Conservation (phyloP, 768 basidiomycete genomes). For the Termitomyces sp. region DNA sequence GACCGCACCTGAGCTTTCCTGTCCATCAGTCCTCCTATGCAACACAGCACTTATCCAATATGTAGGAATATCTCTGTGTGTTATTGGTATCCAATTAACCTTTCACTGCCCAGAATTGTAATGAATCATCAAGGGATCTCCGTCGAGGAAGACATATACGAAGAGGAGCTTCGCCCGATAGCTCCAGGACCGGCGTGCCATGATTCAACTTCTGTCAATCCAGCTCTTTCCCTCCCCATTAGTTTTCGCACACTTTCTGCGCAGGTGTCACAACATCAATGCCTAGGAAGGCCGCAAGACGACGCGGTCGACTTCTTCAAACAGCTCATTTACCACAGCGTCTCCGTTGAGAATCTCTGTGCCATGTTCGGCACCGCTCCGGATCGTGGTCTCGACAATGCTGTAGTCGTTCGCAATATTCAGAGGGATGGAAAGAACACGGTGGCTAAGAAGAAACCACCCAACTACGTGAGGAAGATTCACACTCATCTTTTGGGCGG, state of each 20-base stretch:
- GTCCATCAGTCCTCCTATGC: too few species aligned
- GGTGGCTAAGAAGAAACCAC: too few species aligned
- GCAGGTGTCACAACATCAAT: not conserved
- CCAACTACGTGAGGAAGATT: too few species aligned
- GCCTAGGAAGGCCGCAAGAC: not conserved
- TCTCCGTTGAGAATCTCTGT: conserved; percentile 5
- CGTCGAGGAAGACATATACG: too few species aligned
- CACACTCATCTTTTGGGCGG: too few species aligned
- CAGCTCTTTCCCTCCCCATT: conserved; percentile 3
- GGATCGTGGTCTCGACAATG: conserved; percentile 5
- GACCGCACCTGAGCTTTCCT: too few species aligned
- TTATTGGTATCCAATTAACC: too few species aligned
- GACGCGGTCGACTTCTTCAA: not conserved
- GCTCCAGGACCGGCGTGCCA: not conserved
- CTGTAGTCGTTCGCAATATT: not conserved
- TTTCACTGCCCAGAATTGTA: too few species aligned
- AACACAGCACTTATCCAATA: conserved; percentile 14
- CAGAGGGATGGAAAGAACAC: too few species aligned
- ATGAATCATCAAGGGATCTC: too few species aligned
- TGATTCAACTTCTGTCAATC: not conserved
- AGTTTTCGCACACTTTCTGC: conserved; percentile 11
- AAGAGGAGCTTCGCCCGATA: not conserved
- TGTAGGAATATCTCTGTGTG: too few species aligned
- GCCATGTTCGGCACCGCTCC: conserved; percentile 6
- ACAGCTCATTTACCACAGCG: conserved; percentile 3